Base-by-base conservation (phyloP, 2,329 filamentous ascomycete genomes). In the Rhytidhysteron rufulum region DNA sequence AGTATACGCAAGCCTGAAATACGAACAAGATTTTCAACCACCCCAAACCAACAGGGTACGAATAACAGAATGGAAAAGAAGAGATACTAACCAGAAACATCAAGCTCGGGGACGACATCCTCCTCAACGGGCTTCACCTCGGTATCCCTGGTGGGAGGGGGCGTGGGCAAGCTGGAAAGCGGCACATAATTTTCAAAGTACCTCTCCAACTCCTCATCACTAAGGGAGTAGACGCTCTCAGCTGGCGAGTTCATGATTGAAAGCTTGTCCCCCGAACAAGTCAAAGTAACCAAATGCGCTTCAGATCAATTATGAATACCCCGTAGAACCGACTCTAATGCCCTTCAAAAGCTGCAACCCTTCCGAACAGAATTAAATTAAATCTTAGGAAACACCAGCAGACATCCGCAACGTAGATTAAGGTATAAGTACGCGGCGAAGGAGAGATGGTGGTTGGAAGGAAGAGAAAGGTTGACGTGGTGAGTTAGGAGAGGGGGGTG, bases 141-240 rank as follows among this genome's bases (percentile, higher is more conserved):
- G 8, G 17, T 33, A 33, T 8, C 31, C 31, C 7, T 33, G 31
- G 51, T 52, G 16, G 60, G 61, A n/a, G 65, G 65, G 41, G 65
- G 65, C 13, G 65, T 68, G 5, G 65, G 65, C 17, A 67, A 51
- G 48, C 60, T 65, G 22, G 63, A 67, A 30, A 67, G 51, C 34
- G 63, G 64, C 19, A 62, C 58, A 33, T 61, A 68, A 39, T 47
- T 60, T 30, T 60, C 63, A 46, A 68, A 63, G 50, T 66, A 67
- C 41, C 47, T 48, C 34, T 67, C 65, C 47, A 66, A 41, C 43
- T 66, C 62, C 39, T 65, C 63, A 48, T 64, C 55, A 45, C 37
- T 31, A 41, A 47, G 37, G 5, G 38, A 40, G 32, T n/a, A 31
- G 19, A 33, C 21, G 20, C 40, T 40, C 17, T 39, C 13, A 25